These are phyloP conservation scores for Cynara cardunculus DNA, from an alignment of 129 eudicot species.

Conservation along the genomic window DNA sequence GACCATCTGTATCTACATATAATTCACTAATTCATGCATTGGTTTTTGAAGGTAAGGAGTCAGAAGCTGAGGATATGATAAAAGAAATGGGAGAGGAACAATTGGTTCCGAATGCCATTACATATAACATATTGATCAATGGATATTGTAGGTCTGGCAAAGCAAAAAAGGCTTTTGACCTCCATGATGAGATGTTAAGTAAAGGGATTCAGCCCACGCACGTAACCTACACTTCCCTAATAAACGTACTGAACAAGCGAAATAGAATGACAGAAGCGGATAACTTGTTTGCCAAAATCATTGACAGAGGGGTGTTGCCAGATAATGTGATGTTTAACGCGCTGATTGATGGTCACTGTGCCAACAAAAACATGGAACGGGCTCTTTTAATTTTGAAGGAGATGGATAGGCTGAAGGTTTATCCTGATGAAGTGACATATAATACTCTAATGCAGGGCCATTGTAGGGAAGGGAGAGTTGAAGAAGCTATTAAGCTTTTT, in stretches of 20 bases:
- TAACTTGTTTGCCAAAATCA: slow-evolving; percentile 42
- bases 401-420: slow-evolving; percentile 46
- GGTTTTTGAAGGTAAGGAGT: slow-evolving; percentile 44
- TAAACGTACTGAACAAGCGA: slow-evolving; percentile 49
- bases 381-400: slow-evolving; percentile 42
- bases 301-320: slow-evolving; percentile 47
- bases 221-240: slow-evolving; percentile 66
- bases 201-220: slow-evolving; percentile 54
- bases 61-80: slow-evolving; percentile 47
- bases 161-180: slow-evolving; percentile 49
- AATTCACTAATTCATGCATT: slow-evolving; percentile 57
- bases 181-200: slow-evolving; percentile 62
- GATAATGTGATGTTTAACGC: slow-evolving; percentile 68
- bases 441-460: slow-evolving; percentile 70
- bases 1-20: slow-evolving; percentile 57
- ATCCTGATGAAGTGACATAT: slow-evolving; percentile 75
- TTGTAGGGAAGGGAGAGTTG: slow-evolving; percentile 58
- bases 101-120: slow-evolving; percentile 49
- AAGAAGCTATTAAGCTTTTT: slow-evolving; percentile 54
- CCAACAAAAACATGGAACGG: slow-evolving; percentile 41
- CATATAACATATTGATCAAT: slow-evolving; percentile 73
- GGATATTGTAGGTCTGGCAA: slow-evolving; percentile 58
- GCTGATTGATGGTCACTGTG: slow-evolving; percentile 65
- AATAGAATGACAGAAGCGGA: slow-evolving; percentile 62
- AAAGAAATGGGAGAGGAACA: slow-evolving; percentile 55